Conservation (phyloP, 108 stramenopile genomes). For the Nitzschia sp. region DNA sequence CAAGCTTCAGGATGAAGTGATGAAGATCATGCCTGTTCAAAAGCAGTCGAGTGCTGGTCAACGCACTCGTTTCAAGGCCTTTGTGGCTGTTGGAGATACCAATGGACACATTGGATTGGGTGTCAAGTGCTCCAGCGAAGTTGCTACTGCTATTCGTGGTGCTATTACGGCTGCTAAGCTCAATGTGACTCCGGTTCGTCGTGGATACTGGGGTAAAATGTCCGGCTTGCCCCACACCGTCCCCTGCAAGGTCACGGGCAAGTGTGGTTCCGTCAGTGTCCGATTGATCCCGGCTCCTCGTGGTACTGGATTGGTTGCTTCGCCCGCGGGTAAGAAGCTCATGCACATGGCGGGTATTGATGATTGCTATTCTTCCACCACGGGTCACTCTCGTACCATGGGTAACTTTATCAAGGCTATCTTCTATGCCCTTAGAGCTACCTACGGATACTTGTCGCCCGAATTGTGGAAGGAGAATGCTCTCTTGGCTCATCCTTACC, state of each 20-base stretch:
- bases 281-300: conserved; percentile 99
- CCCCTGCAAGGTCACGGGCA: conserved; percentile 99
- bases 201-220: conserved; percentile 99
- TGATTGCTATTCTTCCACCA: conserved; percentile 92
- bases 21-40: conserved; percentile 99
- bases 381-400: conserved; percentile 99
- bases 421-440: conserved; percentile 96
- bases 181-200: conserved; percentile 97
- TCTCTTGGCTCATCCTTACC: conserved; percentile 87
- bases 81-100: conserved; percentile 98
- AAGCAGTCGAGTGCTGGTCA: conserved; percentile 99
- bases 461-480: conserved; percentile 98
- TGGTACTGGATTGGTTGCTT: conserved; percentile 98
- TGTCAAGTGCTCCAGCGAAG: conserved; percentile 98
- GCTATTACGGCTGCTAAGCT: conserved; percentile 99
- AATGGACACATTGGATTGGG: conserved; percentile 99
- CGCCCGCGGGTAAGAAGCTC: conserved; percentile 98
- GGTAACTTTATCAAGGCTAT: conserved; percentile 99
- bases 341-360: conserved; percentile 98
- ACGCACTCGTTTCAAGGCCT: conserved; percentile 99
- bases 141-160: conserved; percentile 99
- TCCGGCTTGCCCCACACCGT: conserved; percentile 98
- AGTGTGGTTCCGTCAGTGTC: conserved; percentile 99
- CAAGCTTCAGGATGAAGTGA: conserved; percentile 99
- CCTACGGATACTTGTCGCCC: conserved; percentile 98